Evolutionary conservation across 2,329 filamentous ascomycete species (phyloP).

Genomic region (Lecanoromycetidae sp.): DNA sequence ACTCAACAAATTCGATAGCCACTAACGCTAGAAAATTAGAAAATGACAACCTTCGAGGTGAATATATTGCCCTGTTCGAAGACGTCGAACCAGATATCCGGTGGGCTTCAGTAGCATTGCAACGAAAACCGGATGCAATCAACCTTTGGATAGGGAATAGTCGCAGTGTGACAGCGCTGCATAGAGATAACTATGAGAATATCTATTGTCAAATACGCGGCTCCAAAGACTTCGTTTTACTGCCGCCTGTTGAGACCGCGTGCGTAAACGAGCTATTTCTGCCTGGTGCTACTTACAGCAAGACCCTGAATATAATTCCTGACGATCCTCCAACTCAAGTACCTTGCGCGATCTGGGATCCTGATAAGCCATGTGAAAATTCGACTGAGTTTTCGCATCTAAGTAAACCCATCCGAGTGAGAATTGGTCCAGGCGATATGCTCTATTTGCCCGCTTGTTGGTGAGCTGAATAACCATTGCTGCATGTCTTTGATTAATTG

Average conservation of each 20-base stretch:
- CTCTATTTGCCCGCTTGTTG: constrained; percentile 71
- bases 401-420: constrained; percentile 52
- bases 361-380: constrained; percentile 42
- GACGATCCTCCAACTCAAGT: constrained; percentile 20
- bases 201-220: constrained; percentile 67
- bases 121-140: constrained; percentile 33
- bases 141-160: constrained; percentile 76
- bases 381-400: constrained; percentile 48
- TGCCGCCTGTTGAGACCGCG: constrained; percentile 58
- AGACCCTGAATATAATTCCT: constrained; percentile 23
- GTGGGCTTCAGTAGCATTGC: constrained; percentile 60
- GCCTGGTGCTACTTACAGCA: constrained; percentile 45
- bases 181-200: constrained; percentile 79
- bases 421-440: constrained; percentile 63
- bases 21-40: constrained; percentile 40
- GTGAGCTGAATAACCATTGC: constrained; percentile 32
- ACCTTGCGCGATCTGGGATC: constrained; percentile 66
- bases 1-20: neutral
- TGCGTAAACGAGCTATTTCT: constrained; percentile 55
- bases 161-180: constrained; percentile 55
- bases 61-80: constrained; percentile 52
- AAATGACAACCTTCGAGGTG: constrained; percentile 67
- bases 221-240: constrained; percentile 59
- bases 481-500: neutral
- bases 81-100: constrained; percentile 54